Evolutionary conservation across 1,284 basidiomycete genomes (phyloP).

Genomic region (Microstroma glucosiphilum): DNA sequence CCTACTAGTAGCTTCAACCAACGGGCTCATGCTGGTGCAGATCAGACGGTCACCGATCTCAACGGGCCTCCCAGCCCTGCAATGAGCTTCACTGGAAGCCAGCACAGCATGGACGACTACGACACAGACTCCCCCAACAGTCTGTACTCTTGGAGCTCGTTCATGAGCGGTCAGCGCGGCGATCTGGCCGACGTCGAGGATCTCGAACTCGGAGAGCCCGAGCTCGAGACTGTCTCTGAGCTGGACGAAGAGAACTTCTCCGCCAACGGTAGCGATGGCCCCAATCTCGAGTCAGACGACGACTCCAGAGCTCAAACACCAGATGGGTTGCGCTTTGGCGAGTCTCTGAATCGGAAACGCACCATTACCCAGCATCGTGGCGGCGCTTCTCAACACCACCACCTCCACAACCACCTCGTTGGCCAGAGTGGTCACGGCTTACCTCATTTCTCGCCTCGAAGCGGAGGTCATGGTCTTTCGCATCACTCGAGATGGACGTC

Average conservation of each 20-base stretch:
- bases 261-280: constrained; percentile 9
- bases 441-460: constrained; percentile 18
- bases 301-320: background rate
- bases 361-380: background rate
- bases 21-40: background rate
- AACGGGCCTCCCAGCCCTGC: constrained; percentile 6
- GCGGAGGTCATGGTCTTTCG: constrained; percentile 18
- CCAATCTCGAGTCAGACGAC: constrained; percentile 5
- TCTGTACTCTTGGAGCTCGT: constrained; percentile 37
- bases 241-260: constrained; percentile 40
- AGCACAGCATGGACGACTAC: constrained; percentile 14
- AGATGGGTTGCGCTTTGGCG: background rate
- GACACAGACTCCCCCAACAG: constrained; percentile 33
- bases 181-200: constrained; percentile 47
- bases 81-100: constrained; percentile 10
- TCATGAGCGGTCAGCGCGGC: constrained; percentile 26
- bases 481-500: constrained; percentile 11
- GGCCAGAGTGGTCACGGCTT: constrained; percentile 6
- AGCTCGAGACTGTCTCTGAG: constrained; percentile 43
- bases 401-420: constrained; percentile 7
- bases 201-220: constrained; percentile 37
- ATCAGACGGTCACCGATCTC: background rate
- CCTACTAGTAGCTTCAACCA: background rate
- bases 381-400: constrained; percentile 1
- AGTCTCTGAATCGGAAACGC: constrained; percentile 3